A percentile compares a stretch with the other conserved stretches of the same genome.
phyloP scores from a whole-genome alignment of 2,329 filamentous ascomycete species.

The Ceratocystis eucalypticola region DNA sequence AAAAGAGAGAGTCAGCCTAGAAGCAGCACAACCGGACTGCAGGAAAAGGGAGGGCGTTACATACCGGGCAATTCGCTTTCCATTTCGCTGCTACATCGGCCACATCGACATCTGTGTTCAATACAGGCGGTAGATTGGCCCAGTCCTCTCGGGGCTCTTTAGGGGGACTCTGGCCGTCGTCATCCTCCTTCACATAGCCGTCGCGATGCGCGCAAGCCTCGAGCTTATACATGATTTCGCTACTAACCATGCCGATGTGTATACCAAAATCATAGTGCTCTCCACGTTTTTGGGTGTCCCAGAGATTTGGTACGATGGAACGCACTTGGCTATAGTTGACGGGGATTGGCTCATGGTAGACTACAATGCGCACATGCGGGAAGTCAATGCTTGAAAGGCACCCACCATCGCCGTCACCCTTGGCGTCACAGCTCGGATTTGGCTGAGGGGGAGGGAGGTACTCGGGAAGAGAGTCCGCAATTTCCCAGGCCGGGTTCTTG shows the following conservation, averaged over 20 bases:
- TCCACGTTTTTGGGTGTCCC: slow-evolving; percentile 29
- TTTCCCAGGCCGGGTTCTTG: slow-evolving; percentile 70
- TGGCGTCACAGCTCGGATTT: not conserved
- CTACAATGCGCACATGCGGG: slow-evolving; percentile 45
- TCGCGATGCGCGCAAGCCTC: slow-evolving; percentile 59
- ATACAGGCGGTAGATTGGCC: slow-evolving; percentile 39
- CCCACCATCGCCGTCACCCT: slow-evolving; percentile 11
- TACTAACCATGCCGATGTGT: slow-evolving; percentile 68
- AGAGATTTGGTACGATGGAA: slow-evolving; percentile 48
- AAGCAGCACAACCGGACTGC: not conserved
- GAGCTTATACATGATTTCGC: slow-evolving; percentile 50
- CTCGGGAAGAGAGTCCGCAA: slow-evolving; percentile 53
- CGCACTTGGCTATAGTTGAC: slow-evolving; percentile 59
- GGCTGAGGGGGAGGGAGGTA: slow-evolving; percentile 39
- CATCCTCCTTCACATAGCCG: slow-evolving; percentile 56
- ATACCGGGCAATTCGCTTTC: slow-evolving; percentile 29
- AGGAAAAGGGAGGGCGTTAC: not conserved
- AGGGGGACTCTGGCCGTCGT: slow-evolving; percentile 48
- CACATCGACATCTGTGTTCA: slow-evolving; percentile 44
- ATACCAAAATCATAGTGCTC: slow-evolving; percentile 49
- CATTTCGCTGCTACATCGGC: slow-evolving; percentile 44
- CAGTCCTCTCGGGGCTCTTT: slow-evolving; percentile 38
- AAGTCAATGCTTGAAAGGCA: not conserved
- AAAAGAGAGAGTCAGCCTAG: not conserved
- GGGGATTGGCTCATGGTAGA: slow-evolving; percentile 52